Percentiles rank a stretch among this genome's conserved stretches.
phyloP scores from a whole-genome alignment of 2,329 filamentous ascomycete species.

The Phialophora macrospora region DNA sequence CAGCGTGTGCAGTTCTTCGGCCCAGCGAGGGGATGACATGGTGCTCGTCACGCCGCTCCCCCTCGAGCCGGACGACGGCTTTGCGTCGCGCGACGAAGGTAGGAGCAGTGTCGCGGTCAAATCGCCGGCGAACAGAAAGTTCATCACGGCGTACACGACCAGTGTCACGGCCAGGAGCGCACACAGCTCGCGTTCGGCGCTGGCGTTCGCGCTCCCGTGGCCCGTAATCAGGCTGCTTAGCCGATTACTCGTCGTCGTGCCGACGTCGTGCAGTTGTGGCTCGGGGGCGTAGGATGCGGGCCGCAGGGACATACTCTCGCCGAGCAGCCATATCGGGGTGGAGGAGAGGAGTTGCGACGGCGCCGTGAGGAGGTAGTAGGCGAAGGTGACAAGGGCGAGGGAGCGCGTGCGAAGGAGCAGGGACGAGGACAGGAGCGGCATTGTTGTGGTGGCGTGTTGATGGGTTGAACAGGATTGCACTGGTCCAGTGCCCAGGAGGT shows the following conservation, averaged over 20 bases:
- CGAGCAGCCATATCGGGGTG: slow-evolving; percentile 36
- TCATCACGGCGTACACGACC: slow-evolving; percentile 26
- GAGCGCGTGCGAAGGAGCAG: slow-evolving; percentile 34
- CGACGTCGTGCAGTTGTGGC: slow-evolving; percentile 8
- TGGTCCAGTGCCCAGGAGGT: too few relatives aligned
- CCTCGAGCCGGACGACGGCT: not conserved
- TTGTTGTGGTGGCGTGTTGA: slow-evolving; percentile 8
- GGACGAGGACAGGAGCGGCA: slow-evolving; percentile 37
- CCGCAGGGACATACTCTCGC: slow-evolving; percentile 36
- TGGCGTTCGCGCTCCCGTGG: not conserved
- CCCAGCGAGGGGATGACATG: slow-evolving; percentile 24
- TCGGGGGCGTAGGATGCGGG: slow-evolving; percentile 32
- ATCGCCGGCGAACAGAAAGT: slow-evolving; percentile 36
- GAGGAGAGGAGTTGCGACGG: slow-evolving; percentile 33
- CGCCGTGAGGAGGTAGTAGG: slow-evolving; percentile 35
- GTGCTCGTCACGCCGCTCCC: not conserved
- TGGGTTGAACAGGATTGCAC: too few relatives aligned
- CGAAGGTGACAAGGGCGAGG: slow-evolving; percentile 29
- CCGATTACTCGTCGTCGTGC: slow-evolving; percentile 4
- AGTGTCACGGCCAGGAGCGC: slow-evolving; percentile 33
- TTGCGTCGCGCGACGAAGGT: not conserved
- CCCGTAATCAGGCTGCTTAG: slow-evolving; percentile 3
- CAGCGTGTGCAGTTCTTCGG: slow-evolving; percentile 34
- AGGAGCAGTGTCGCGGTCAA: slow-evolving; percentile 17
- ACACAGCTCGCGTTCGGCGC: slow-evolving; percentile 30